phyloP scores from a whole-genome alignment of 331 rosid genomes.

The Rosa hybrid region DNA sequence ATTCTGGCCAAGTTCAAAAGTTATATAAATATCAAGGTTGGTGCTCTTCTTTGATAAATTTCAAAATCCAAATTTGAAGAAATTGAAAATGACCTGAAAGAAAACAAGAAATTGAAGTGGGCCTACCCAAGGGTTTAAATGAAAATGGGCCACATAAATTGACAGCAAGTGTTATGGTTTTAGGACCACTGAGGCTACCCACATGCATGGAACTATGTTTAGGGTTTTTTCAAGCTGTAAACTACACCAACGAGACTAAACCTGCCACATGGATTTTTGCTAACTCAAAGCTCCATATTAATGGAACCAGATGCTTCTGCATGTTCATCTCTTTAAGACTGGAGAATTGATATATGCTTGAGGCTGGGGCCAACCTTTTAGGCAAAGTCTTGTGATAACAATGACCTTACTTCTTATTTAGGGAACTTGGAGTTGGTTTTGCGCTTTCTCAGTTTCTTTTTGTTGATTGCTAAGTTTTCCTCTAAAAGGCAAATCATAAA shows the following conservation, averaged over 20 bases:
- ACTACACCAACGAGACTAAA: no score
- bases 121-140: background rate
- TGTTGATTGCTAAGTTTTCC: slow-evolving; percentile 2
- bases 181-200: slow-evolving; percentile 36
- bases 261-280: slow-evolving; percentile 15
- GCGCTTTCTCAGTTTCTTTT: slow-evolving; percentile 30
- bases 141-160: slow-evolving; percentile 41
- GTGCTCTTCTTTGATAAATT: background rate
- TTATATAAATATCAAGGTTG: background rate
- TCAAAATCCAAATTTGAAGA: slow-evolving; percentile 2
- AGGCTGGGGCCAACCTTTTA: slow-evolving; percentile 42
- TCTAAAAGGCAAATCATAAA: background rate
- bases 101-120: background rate
- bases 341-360: slow-evolving; percentile 7
- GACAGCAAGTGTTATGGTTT: slow-evolving; percentile 13
- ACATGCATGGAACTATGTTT: slow-evolving; percentile 37
- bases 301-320: background rate
- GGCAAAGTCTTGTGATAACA: slow-evolving; percentile 56
- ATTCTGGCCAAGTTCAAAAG: slow-evolving; percentile 14
- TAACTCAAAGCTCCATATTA: slow-evolving; percentile 7
- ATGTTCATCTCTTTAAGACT: background rate
- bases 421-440: slow-evolving; percentile 46
- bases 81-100: background rate
- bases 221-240: no score
- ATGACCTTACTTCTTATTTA: slow-evolving; percentile 61